These are phyloP conservation scores for Suillus weaverae DNA, from an alignment of 768 basidiomycete genomes.

Conservation along the genomic window DNA sequence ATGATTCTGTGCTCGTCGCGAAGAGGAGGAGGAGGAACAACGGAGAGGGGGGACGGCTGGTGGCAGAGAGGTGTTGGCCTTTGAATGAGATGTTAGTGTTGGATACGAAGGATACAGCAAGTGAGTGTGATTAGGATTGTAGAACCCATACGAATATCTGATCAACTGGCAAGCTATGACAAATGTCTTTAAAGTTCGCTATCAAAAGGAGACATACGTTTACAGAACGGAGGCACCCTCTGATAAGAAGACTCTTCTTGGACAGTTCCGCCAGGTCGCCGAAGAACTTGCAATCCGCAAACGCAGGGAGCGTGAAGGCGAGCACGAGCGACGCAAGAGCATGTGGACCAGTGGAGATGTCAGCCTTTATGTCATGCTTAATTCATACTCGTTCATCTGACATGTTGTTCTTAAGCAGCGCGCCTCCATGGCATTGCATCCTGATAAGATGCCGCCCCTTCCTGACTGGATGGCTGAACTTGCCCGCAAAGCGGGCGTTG, in stretches of 20 bases:
- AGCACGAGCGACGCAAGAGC: conserved; percentile 85
- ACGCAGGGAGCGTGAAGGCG: conserved; percentile 91
- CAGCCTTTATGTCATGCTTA: conserved; percentile 14
- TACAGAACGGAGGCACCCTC: conserved; percentile 80
- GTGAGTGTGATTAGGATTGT: conserved; percentile 44
- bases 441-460: conserved; percentile 51
- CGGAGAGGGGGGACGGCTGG: conserved; percentile 70
- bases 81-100: conserved; percentile 92
- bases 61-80: conserved; percentile 92
- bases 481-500: conserved; percentile 50
- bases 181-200: conserved; percentile 95
- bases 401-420: conserved; percentile 26
- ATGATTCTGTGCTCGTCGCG: conserved; percentile 89
- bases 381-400: neutral
- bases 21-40: conserved; percentile 63
- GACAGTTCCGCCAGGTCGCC: conserved; percentile 87
- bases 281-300: conserved; percentile 88
- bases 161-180: conserved; percentile 57
- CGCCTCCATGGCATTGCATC: conserved; percentile 32
- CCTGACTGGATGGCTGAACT: conserved; percentile 81
- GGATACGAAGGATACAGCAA: conserved; percentile 93
- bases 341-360: conserved; percentile 56
- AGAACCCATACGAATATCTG: conserved; percentile 2
- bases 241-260: conserved; percentile 85
- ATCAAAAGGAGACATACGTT: conserved; percentile 92